A percentile compares a stretch with the other conserved stretches of the same genome.
phyloP scores from a whole-genome alignment of 768 basidiomycete species.

The Psilocybe azurescens region DNA sequence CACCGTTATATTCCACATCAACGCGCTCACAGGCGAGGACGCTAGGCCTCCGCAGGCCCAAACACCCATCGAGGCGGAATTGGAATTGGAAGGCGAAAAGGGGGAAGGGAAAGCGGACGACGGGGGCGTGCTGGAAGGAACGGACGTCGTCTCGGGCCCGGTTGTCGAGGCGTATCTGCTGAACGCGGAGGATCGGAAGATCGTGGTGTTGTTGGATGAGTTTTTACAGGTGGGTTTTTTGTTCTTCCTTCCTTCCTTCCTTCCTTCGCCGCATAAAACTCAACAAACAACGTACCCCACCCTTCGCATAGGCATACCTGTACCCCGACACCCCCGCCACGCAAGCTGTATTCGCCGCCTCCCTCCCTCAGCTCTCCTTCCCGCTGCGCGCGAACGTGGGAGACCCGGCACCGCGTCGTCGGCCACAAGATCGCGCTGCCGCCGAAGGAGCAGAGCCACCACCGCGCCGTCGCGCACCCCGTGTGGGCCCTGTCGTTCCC shows the following conservation, averaged over 20 bases:
- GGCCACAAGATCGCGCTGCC: constrained; percentile 59
- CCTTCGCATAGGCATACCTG: constrained; percentile 53
- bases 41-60: constrained; percentile 10
- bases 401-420: constrained; percentile 51
- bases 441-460: constrained; percentile 35
- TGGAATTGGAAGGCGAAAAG: constrained; percentile 1
- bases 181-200: constrained; percentile 44
- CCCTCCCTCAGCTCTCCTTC: constrained; percentile 55
- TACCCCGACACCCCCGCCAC: constrained; percentile 66
- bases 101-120: constrained; percentile 28
- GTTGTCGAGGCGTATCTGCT: constrained; percentile 63
- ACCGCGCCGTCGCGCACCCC: constrained; percentile 34
- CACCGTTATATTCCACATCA: constrained; percentile 77
- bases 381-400: constrained; percentile 52
- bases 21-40: constrained; percentile 82
- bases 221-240: constrained; percentile 67
- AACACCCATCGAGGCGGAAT: too few relatives aligned
- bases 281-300: background rate
- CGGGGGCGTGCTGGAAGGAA: constrained; percentile 55
- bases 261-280: too few relatives aligned
- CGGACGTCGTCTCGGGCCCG: constrained; percentile 64
- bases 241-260: background rate
- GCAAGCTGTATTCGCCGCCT: constrained; percentile 46
- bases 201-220: constrained; percentile 74
- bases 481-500: constrained; percentile 56